Evolutionary conservation across 495 filamentous ascomycete species (phyloP), one percentile per base, ranked within the genome.

Genomic region (Sphaerosporella brunnea): DNA sequence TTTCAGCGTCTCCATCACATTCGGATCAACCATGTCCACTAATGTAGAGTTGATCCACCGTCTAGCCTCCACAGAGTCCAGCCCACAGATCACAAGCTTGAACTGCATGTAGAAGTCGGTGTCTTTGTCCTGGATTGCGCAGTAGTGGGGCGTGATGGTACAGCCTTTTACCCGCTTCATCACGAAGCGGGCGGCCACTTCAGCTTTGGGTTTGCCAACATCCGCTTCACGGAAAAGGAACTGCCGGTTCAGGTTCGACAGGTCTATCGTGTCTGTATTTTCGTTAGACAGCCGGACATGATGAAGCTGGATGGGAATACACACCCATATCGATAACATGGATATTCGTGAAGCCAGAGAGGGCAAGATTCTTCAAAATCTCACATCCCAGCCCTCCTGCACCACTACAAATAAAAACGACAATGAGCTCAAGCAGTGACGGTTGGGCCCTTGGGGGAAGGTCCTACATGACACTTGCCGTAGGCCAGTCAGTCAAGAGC

Each of bases 101-200:
- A 99, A 99, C 50, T 93, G 84, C 84, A 88, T 90, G 66, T 99
- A 99, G 58, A 92, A 99, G 45, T 88, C 83, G 48, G 93, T 82
- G 58, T 93, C 88, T 54, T 88, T 93, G 66, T 99, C 92, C 60
- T 99, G 92, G 55, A 99, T 96, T 57, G 82, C 84, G 58, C 82
- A 82, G 58, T 87, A 88, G 62, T 86, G 83, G 0, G 92, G 83
- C 1, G 83, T 95, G 59, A 99, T 96, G 37, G 74, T 82, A 54
- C 93, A 85, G 7, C 85, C 85, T 55, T 79, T 81, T 20, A 94
- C 84, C 49, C 92, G 74, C 51, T 70, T 77, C 70, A 87, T 78
- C 45, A 99, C 87, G 60, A 95, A 95, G 8, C 72, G 71, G 7
- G 92, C 92, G 7, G 92, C 92, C 41, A 93, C 80, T 53, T 86